These are phyloP conservation scores for Paxillus involutus DNA, from an alignment of 768 basidiomycete species.

Conservation along the genomic window DNA sequence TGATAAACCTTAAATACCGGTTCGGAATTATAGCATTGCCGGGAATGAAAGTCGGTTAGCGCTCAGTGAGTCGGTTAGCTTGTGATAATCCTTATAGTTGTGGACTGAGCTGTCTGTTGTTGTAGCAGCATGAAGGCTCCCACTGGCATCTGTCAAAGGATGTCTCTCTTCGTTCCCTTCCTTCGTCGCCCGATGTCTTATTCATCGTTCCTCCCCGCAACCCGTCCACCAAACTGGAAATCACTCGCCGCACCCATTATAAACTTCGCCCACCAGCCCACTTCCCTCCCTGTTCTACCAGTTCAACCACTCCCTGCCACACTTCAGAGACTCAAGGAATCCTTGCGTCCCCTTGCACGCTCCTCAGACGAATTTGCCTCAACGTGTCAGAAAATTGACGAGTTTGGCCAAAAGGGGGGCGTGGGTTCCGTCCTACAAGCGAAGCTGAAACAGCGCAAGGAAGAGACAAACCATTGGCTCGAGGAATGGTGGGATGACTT, in stretches of 20 bases:
- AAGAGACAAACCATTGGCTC: constrained; percentile 74
- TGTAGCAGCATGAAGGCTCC: too few species aligned
- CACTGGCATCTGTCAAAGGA: too few species aligned
- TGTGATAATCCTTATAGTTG: not conserved
- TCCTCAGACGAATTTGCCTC: constrained; percentile 55
- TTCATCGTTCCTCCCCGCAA: constrained; percentile 18
- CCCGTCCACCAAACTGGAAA: constrained; percentile 69
- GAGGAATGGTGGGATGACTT: constrained; percentile 94
- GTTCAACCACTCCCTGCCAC: constrained; percentile 70
- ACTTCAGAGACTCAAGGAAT: constrained; percentile 64
- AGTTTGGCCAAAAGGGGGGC: constrained; percentile 47
- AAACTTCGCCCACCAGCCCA: constrained; percentile 65
- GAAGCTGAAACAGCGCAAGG: constrained; percentile 55
- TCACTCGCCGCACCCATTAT: constrained; percentile 58
- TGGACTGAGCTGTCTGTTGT: too few species aligned
- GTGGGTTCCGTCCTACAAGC: constrained; percentile 59
- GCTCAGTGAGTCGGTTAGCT: not conserved
- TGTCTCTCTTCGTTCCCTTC: too few species aligned
- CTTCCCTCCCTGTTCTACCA: constrained; percentile 66
- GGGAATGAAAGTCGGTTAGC: not conserved
- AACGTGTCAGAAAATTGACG: constrained; percentile 63
- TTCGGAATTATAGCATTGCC: not conserved
- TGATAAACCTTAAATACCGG: not conserved
- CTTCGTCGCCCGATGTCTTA: not conserved
- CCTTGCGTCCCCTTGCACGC: constrained; percentile 73